Evolutionary conservation across 805 yeast genomes (phyloP), one percentile per base, ranked within the genome.

Genomic region (Candida hispaniensis): DNA sequence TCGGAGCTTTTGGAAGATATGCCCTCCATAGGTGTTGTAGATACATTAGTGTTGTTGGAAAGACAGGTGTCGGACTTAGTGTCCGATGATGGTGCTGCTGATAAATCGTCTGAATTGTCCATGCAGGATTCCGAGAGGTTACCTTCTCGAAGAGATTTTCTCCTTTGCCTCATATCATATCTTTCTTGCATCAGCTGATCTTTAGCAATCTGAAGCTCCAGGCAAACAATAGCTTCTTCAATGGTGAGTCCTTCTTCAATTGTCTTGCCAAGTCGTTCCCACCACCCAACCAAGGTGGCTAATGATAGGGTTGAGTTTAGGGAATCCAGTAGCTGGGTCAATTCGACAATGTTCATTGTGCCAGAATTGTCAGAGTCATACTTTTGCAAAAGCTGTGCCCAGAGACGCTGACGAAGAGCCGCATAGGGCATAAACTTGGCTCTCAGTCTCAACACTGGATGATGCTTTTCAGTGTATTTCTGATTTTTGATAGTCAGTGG

Each of bases 341-440:
- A 53, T 47, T 81, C 91, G 27, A 73, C 61, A 28, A 71, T 60
- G 44, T 73, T 73, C 42, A 72, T 61, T 7, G 56, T 47, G 3
- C 61, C 58, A 8, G 55, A 55, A 14, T 63, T 69, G 34, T 56
- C 66, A 16, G 56, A 58, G 30, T 58, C 71, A 46, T 66, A 75
- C 42, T 71, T 69, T 20, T 65, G 67, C 10, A 81, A 59, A 5
- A 82, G 60, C 7, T 70, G 62, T 25, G 61, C 56, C 88, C 94
- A 83, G 44, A 86, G 69, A 35, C 73, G 73, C 42, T 67, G 69
- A 43, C 86, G 63, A 30, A 85, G 59, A 3, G 60, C 64, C 0
- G 62, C 62, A 52, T 83, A 83, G 0, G 86, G 71, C 41, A 75
- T 69, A 49, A 73, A 83, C 39, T 76, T 67, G 3, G 76, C 73